Conservation (phyloP, 2,329 filamentous ascomycete genomes). For the Aspergillus terreus region DNA sequence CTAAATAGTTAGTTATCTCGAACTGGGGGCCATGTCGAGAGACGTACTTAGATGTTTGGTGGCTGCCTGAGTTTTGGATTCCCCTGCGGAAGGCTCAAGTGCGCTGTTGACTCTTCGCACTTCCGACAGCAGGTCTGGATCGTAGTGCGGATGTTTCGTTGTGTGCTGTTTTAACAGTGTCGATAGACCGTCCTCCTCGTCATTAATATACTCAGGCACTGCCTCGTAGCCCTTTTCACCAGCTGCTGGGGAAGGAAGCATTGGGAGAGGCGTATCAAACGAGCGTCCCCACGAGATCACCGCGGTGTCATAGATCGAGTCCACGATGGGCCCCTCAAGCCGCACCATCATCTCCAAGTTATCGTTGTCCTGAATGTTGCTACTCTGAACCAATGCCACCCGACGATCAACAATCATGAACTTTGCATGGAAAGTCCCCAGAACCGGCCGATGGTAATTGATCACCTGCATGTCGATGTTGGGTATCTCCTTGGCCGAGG, state of each 20-base stretch:
- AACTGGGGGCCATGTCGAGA: no score
- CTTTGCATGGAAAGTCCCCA: slow-evolving; percentile 76
- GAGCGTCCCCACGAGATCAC: slow-evolving; percentile 67
- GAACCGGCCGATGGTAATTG: slow-evolving; percentile 65
- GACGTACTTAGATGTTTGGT: slow-evolving; percentile 59
- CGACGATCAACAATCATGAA: slow-evolving; percentile 73
- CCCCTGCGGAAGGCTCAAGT: slow-evolving; percentile 48
- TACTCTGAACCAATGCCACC: slow-evolving; percentile 69
- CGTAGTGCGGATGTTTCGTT: slow-evolving; percentile 60
- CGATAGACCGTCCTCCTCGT: slow-evolving; percentile 9
- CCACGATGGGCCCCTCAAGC: slow-evolving; percentile 71
- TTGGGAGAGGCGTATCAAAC: slow-evolving; percentile 59
- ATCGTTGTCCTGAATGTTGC: slow-evolving; percentile 73
- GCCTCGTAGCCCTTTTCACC: slow-evolving; percentile 20
- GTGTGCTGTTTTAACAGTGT: slow-evolving; percentile 48
- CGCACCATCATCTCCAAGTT: slow-evolving; percentile 80
- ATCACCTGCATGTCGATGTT: slow-evolving; percentile 69
- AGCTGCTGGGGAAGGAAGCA: slow-evolving; percentile 49
- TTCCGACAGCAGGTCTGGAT: slow-evolving; percentile 58
- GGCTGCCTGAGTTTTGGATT: slow-evolving; percentile 57
- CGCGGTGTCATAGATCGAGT: slow-evolving; percentile 70
- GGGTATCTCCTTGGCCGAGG: slow-evolving; percentile 62
- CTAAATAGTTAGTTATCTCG: slow-evolving; percentile 13
- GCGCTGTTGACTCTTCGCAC: slow-evolving; percentile 58
- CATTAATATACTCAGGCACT: slow-evolving; percentile 3